Evolutionary conservation across 371 early-diverging fungal species (phyloP), one percentile per base, ranked within the genome.

Genomic region (Mortierella sp.): DNA sequence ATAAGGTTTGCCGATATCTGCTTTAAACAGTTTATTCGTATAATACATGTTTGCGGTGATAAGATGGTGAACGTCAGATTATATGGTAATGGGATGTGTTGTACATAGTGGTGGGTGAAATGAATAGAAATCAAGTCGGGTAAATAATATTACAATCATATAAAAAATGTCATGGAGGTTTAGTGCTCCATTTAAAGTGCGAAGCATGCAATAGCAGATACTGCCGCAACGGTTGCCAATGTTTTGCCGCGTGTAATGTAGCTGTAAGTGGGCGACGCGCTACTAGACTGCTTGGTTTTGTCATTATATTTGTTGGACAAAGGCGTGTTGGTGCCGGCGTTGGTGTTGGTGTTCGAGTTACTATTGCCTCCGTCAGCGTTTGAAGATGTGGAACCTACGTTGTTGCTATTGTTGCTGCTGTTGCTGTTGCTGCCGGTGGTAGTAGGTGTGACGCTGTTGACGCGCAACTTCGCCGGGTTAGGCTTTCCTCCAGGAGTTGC

Each of bases 401-500:
- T 30, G 39, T 59, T 40, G 24, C 22, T 30, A 22, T 5, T 47
- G 45, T 20, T 24, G 30, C 4, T 22, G 20, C 5, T 22, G 20
- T 6, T 64, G 45, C 6, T 18, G 45, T 24, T 59, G 28, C 59
- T 4, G 58, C n/a, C n/a, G n/a, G n/a, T n/a, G n/a, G n/a, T n/a
- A n/a, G 63, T 1, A 28, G 70, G 52, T 4, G 70, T 66, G 9
- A 70, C 39, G n/a, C 57, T 58, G 58, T 72, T 71, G 66, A 79
- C 32, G 22, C 61, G 3, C 26, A 68, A 18, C 47, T 79, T 74
- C 49, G 80, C 72, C 2, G 80, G 72, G 54, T 75, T 74, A 26
- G 64, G 62, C 3, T 79, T 52, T 8, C 75, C 80, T 16, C 75
- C 72, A 5, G 80, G 80, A 0, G 51, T 39, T 1, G 75, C 72